Evolutionary conservation across 306 rosid species (phyloP).

Genomic region (Fragaria iinumae): DNA sequence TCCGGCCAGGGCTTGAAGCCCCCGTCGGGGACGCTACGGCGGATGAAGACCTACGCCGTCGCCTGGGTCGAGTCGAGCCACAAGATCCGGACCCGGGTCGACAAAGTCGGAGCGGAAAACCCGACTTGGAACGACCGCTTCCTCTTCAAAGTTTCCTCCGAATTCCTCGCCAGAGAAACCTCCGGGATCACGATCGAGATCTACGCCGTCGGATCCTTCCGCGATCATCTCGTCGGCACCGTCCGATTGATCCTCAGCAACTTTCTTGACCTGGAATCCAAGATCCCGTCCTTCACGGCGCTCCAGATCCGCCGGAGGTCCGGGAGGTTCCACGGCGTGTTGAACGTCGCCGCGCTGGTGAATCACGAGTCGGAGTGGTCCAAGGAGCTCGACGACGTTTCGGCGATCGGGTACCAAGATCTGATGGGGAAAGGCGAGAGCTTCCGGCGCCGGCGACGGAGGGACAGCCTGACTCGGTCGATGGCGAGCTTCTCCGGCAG

Average conservation of each 20-base stretch:
- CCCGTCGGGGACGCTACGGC: constrained; percentile 41
- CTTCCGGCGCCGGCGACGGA: constrained; percentile 18
- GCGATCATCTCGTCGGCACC: constrained; percentile 61
- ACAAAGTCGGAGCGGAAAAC: constrained; percentile 59
- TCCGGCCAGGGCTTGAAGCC: constrained; percentile 76
- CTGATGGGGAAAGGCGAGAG: constrained; percentile 68
- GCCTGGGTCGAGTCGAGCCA: constrained; percentile 57
- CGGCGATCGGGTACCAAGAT: constrained; percentile 72
- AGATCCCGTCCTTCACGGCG: constrained; percentile 62
- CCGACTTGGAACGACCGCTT: constrained; percentile 94
- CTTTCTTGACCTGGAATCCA: constrained; percentile 31
- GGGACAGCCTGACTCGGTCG: constrained; percentile 4
- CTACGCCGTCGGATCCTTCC: constrained; percentile 59
- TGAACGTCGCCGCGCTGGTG: constrained; percentile 67
- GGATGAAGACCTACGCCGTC: constrained; percentile 61
- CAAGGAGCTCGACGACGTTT: constrained; percentile 36
- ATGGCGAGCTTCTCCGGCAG: constrained; percentile 22
- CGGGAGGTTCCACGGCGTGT: constrained; percentile 76
- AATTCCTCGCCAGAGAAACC: constrained; percentile 69
- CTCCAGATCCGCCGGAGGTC: constrained; percentile 76
- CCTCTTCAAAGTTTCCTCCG: constrained; percentile 70
- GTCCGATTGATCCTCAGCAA: constrained; percentile 71
- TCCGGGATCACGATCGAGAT: constrained; percentile 64
- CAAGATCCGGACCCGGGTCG: constrained; percentile 68
- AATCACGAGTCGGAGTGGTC: constrained; percentile 44